These are phyloP conservation scores for Trametes gibbosa DNA, from an alignment of 768 basidiomycete genomes.

Conservation along the genomic window DNA sequence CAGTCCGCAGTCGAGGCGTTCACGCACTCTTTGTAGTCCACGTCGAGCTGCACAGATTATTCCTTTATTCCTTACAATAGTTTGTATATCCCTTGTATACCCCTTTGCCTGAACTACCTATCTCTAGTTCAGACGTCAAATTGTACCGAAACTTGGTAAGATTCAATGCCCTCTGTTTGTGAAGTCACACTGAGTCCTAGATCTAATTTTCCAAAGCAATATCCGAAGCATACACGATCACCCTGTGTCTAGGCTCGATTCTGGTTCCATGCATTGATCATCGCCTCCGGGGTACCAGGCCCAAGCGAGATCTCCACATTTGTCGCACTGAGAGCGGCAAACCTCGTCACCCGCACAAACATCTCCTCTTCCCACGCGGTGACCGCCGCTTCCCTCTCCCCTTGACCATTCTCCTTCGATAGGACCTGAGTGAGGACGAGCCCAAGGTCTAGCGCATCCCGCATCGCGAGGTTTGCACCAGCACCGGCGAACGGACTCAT, in stretches of 20 bases:
- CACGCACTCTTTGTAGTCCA: background rate
- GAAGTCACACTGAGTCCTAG: no score
- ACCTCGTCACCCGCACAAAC: background rate
- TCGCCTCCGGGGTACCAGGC: background rate
- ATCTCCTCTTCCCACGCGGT: constrained; percentile 5
- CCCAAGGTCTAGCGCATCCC: constrained; percentile 24
- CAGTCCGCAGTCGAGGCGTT: background rate
- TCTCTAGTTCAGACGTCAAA: no score
- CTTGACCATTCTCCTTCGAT: background rate
- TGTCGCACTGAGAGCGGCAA: background rate
- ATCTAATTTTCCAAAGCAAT: no score
- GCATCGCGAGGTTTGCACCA: constrained; percentile 38
- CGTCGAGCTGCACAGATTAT: no score
- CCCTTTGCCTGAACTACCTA: no score
- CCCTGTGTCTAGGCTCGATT: no score
- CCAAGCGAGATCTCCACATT: background rate
- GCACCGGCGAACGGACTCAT: constrained; percentile 36
- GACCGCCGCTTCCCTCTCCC: constrained; percentile 3
- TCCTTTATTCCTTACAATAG: no score
- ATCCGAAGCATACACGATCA: no score
- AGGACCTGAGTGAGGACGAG: constrained; percentile 1
- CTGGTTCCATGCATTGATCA: no score
- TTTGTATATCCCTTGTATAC: no score
- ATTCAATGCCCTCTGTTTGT: no score
- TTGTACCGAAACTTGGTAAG: no score